Base-by-base conservation (phyloP, 2,329 filamentous ascomycete genomes). In the Scedosporium apiospermum region DNA sequence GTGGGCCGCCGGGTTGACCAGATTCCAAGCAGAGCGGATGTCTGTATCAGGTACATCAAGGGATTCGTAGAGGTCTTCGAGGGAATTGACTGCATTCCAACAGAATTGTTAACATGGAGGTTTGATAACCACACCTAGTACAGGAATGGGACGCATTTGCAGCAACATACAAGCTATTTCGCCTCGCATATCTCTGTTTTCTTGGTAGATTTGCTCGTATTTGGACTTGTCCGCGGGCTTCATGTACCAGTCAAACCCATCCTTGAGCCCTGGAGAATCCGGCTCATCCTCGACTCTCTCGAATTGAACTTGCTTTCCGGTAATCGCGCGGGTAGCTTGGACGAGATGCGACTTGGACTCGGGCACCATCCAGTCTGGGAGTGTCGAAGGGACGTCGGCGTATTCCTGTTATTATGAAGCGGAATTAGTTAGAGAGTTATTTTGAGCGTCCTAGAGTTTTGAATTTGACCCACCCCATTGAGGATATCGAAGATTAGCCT, bases 241-340 rank as follows among this genome's bases (percentile, higher is more conserved):
- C 91, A 99, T 99, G 78, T 99, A 99, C 95, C 95, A 99, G 74
- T 99, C 95, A 75, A 99, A 99, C 12, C 93, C 93, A 75, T 97
- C 92, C 74, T 96, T 96, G 65, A 99, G 80, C 0, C 92, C 92
- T 1, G 87, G 85, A 3, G 88, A 86, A 68, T 96, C 93, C 66
- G 88, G 85, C 64, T 96, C 90, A 68, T 92, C 89, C 62, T 92
- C 89, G 64, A 96, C 86, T 65, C 86, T 83, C 75, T 96, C 93
- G 73, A 98, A 97, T 68, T 89, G 86, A 61, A 89, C 84, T 67
- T 90, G 89, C 67, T 88, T 87, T 65, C 89, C 89, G 14, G 88
- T 89, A 66, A 99, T 80, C 55, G 92, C 92, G 62, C 89, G 84
- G 66, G 78, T 89, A 16, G 92, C 92, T 69, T 95, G 90, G 41